Base-by-base conservation (phyloP, 257 asterid species). In the Paulownia fortunei region DNA sequence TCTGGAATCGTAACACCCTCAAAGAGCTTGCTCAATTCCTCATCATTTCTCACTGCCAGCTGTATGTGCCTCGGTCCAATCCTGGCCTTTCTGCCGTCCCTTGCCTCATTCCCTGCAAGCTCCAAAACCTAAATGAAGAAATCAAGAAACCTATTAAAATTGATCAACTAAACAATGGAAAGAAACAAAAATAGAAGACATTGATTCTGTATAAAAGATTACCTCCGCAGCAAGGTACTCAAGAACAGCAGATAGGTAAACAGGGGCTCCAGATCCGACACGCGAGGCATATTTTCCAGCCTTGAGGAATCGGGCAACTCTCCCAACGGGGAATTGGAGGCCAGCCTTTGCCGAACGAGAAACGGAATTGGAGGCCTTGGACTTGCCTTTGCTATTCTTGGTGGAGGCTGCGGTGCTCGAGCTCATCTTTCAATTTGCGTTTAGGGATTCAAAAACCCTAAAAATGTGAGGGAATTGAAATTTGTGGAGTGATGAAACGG, bases 91-190 rank as follows among this genome's bases (percentile, higher is more conserved):
- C 69, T 73, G 64, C 79, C 60, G 18, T 81, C 80, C 12, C 69
- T 82, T 0, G 88, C 87, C 34, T 80, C 82, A 30, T 80, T 74
- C 4, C 86, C 86, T 11, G 90, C 86, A 9, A 89, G 85, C 74
- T 88, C 88, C 75, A 89, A 51, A 13, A 87, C 80, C 87, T 86
- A 67, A 76, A 68, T 46, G 44, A 58, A 30, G 47, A 49, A 76
- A 68, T 44, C 18, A 58, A 34, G 67, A 61, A 51, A 15, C 24
- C 8, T 27, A 37, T 59, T 79, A 52, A 15, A 42, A 56, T 3
- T 4, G 51, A 13, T 24, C 3, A 65, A 47, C 59, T 26, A 36
- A 61, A 62, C 8, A 46, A 76, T 55, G 23, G 18, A 67, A 37
- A 26, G 21, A 37, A 62, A 62, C 2, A 23, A 63, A 27, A 18